Percentiles rank a stretch among this genome's conserved stretches.
Evolutionary conservation across 2,329 filamentous ascomycete genomes (phyloP).

Genomic region (Neofusicoccum umdonicola): DNA sequence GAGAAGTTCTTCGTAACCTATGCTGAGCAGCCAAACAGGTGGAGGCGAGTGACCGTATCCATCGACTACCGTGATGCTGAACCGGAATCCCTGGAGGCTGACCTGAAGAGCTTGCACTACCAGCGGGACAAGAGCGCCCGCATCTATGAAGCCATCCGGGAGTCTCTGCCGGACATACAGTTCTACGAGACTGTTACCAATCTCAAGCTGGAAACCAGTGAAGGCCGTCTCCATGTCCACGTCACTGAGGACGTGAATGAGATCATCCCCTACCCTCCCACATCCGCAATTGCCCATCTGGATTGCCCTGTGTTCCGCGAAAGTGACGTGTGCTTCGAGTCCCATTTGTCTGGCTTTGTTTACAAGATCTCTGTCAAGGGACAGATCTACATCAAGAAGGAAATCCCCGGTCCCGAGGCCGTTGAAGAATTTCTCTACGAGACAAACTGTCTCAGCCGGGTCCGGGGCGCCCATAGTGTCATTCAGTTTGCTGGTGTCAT

Average conservation of each 20-base stretch:
- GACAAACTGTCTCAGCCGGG: slow-evolving; percentile 83
- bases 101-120: slow-evolving; percentile 72
- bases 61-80: slow-evolving; percentile 85
- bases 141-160: slow-evolving; percentile 17
- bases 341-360: slow-evolving; percentile 94
- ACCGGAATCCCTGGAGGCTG: slow-evolving; percentile 78
- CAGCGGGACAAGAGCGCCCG: slow-evolving; percentile 71
- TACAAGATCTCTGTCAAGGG: slow-evolving; percentile 80
- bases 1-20: slow-evolving; percentile 99
- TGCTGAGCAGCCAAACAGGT: slow-evolving; percentile 72
- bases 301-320: slow-evolving; percentile 61
- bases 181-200: slow-evolving; percentile 97
- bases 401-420: slow-evolving; percentile 92
- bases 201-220: slow-evolving; percentile 84
- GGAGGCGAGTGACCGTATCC: slow-evolving; percentile 88
- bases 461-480: slow-evolving; percentile 71
- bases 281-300: slow-evolving; percentile 72
- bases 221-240: slow-evolving; percentile 87
- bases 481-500: slow-evolving; percentile 86
- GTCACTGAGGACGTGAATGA: slow-evolving; percentile 98
- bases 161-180: slow-evolving; percentile 87
- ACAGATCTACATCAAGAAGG: slow-evolving; percentile 86
- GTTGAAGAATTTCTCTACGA: slow-evolving; percentile 98
- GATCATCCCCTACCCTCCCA: slow-evolving; percentile 80
- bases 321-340: slow-evolving; percentile 76